A percentile compares a stretch with the other conserved stretches of the same genome.
Evolutionary conservation across 208 protist genomes (phyloP).

Genomic region (Leishmania gerbilli): DNA sequence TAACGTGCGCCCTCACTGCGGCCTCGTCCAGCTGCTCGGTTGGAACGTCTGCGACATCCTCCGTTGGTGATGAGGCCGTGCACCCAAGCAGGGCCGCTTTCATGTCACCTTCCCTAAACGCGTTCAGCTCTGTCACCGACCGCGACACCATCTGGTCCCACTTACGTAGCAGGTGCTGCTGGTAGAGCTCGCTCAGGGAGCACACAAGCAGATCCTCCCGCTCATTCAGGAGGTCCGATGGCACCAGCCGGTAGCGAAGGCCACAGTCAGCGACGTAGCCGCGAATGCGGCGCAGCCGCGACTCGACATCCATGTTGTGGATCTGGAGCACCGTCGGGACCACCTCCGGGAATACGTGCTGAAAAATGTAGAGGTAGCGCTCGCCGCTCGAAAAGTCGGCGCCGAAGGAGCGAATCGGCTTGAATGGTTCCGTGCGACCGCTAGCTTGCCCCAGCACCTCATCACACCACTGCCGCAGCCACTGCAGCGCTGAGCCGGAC

Average conservation of each 20-base stretch:
- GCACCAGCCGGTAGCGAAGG: constrained; percentile 47
- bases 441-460: constrained; percentile 30
- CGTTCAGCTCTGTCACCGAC: constrained; percentile 17
- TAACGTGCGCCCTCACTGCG: constrained; percentile 1
- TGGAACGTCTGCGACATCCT: background rate
- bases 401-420: constrained; percentile 47
- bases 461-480: constrained; percentile 74
- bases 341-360: constrained; percentile 54
- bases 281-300: constrained; percentile 54
- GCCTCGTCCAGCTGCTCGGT: constrained; percentile 21
- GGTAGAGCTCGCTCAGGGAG: constrained; percentile 58
- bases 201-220: constrained; percentile 74
- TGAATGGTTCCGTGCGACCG: constrained; percentile 13
- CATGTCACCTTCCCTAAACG: constrained; percentile 13
- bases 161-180: constrained; percentile 19
- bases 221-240: constrained; percentile 60
- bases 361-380: constrained; percentile 52
- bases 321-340: constrained; percentile 22
- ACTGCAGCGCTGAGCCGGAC: constrained; percentile 17
- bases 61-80: background rate
- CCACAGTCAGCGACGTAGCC: constrained; percentile 39
- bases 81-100: constrained; percentile 7
- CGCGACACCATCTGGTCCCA: constrained; percentile 14
- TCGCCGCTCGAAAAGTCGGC: constrained; percentile 74
- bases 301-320: constrained; percentile 35